Evolutionary conservation across 768 basidiomycete species (phyloP).

Genomic region (Serendipita sp.): DNA sequence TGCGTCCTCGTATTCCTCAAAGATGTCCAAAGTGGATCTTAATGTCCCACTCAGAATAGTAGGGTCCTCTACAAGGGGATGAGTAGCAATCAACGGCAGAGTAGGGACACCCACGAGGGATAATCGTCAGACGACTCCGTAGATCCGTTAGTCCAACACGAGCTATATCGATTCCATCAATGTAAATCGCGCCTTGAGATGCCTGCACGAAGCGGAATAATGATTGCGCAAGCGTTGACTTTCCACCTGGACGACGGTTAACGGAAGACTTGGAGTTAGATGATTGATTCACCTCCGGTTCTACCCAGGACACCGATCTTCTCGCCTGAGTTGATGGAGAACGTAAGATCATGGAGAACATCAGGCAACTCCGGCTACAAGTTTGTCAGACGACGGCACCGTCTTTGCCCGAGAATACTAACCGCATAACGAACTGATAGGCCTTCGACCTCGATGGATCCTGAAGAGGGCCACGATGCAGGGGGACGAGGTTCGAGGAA

Average conservation of each 20-base stretch:
- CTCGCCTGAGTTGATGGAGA: slow-evolving; percentile 55
- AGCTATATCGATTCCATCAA: slow-evolving; percentile 70
- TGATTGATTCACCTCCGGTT: slow-evolving; percentile 17
- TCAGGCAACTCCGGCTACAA: slow-evolving; percentile 67
- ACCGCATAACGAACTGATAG: slow-evolving; percentile 18
- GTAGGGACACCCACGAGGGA: slow-evolving; percentile 37
- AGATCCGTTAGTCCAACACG: slow-evolving; percentile 69
- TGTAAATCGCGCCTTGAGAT: slow-evolving; percentile 49
- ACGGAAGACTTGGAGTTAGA: background rate
- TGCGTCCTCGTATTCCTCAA: slow-evolving; percentile 67
- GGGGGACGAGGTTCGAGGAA: slow-evolving; percentile 75
- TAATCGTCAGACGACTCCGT: slow-evolving; percentile 57
- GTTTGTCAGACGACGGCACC: background rate
- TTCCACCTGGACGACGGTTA: slow-evolving; percentile 34
- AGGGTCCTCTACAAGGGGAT: slow-evolving; percentile 51
- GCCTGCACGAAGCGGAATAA: slow-evolving; percentile 90
- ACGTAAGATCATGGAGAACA: slow-evolving; percentile 65
- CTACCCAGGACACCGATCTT: slow-evolving; percentile 40
- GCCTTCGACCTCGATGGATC: slow-evolving; percentile 15
- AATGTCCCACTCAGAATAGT: slow-evolving; percentile 72
- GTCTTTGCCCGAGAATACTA: background rate
- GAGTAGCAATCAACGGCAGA: background rate
- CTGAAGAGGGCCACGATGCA: slow-evolving; percentile 52
- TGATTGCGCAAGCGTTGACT: slow-evolving; percentile 65
- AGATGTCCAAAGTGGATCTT: slow-evolving; percentile 69